Base-by-base conservation (phyloP, 345 rosid species). In the Lenwebbia sp. region DNA sequence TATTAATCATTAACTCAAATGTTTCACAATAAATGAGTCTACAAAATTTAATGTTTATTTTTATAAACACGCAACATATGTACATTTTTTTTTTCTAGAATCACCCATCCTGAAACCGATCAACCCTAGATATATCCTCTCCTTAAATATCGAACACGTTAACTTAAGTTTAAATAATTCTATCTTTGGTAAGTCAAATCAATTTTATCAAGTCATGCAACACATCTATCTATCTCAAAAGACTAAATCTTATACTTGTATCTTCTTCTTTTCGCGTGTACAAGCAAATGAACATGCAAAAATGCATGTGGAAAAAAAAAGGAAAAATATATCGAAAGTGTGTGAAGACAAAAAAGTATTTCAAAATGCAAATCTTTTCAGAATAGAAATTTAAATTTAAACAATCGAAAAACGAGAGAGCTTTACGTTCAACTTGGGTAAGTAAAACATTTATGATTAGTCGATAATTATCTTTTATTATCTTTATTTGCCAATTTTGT, bases 131-230 rank as follows among this genome's bases (percentile, higher is more conserved):
- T 30, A 11, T 62, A 62, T 19, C 40, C 28, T 60, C 7, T 14
- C 1, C 75, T 30, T 62, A 62, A 62, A 14, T 28, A 28, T 30
- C 41, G 4, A 55, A 55, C 13, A 23, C n/a, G 23, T 54, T 21
- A 6, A 7, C 23, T 58, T 7, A n/a, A 58, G 13, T n/a, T n/a
- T 13, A 58, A 58, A 15, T 58, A 58, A 58, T 58, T 58, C 70
- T 0, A 13, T 58, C 70, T 58, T n/a, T 13, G 33, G 37, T 58
- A 26, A 58, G 1, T n/a, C 70, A 58, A 58, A 58, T 51, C 53
- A 5, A 2, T 0, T n/a, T n/a, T 58, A 51, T 51, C 9, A n/a
- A 15, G 19, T n/a, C 70, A 58, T 0, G 1, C n/a, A n/a, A n/a
- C 70, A 58, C 19, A n/a, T 26, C 37, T 58, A n/a, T 58, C 37